phyloP scores from a whole-genome alignment of 129 eudicot genomes.

The Flaveria linearis region DNA sequence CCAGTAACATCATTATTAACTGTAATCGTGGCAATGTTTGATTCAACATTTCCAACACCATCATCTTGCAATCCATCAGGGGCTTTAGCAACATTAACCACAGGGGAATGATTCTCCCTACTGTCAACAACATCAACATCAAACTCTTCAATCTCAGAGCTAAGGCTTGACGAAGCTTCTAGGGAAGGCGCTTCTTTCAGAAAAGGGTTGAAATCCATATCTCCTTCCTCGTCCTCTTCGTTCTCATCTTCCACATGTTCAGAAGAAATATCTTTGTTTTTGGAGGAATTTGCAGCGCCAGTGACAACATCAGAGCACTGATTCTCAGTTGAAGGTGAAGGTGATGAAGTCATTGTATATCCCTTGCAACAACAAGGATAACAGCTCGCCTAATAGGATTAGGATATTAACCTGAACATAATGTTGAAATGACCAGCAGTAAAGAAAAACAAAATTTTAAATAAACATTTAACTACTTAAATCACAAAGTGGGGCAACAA shows the following conservation, averaged over 20 bases:
- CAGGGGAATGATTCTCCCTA: slow-evolving; percentile 31
- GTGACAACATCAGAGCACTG: slow-evolving; percentile 31
- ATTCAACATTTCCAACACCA: slow-evolving; percentile 34
- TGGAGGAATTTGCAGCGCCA: slow-evolving; percentile 34
- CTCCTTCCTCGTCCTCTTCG: slow-evolving; percentile 93
- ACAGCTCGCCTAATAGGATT: neutral
- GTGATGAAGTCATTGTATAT: slow-evolving; percentile 30
- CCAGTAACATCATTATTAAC: slow-evolving; percentile 34
- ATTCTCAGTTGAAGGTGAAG: slow-evolving; percentile 36
- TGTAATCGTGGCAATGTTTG: slow-evolving; percentile 31
- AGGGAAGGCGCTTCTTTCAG: slow-evolving; percentile 58
- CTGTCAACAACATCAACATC: slow-evolving; percentile 69
- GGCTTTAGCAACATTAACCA: slow-evolving; percentile 30
- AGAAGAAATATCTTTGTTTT: slow-evolving; percentile 23
- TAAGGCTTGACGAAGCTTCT: slow-evolving; percentile 87
- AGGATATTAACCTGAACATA: neutral
- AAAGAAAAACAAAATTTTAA: too few species aligned
- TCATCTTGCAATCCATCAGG: slow-evolving; percentile 30
- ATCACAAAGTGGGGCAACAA: too few species aligned
- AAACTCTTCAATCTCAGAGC: slow-evolving; percentile 83
- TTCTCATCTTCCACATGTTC: slow-evolving; percentile 44
- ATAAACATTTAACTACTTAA: too few species aligned
- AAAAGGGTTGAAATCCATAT: slow-evolving; percentile 88
- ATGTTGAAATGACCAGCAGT: neutral
- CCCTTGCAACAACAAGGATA: slow-evolving; percentile 15